Evolutionary conservation across 805 yeast species (phyloP), one percentile per base, ranked within the genome.

Genomic region (Pachysolen tannophilus): DNA sequence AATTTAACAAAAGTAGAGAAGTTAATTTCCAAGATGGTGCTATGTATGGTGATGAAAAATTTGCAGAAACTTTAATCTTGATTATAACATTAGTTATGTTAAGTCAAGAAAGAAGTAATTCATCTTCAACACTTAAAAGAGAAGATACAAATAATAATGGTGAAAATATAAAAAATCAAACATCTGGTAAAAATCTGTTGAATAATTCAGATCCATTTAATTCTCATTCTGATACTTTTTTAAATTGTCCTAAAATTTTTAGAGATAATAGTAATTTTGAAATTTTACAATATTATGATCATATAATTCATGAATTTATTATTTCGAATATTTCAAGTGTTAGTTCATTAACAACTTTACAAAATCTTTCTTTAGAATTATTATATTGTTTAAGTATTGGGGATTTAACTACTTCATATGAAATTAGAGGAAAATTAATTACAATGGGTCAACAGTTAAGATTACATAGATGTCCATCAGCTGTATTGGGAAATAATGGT

Each of bases 371-470:
- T 0, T 60, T 87, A 41, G 77, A 88, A 3, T 60, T 82, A 18
- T 72, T 81, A 39, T 83, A 82, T 49, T 78, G 83, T 50, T 58
- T 82, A 25, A 77, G 78, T 26, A 72, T 72, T 5, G 94, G 94
- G 14, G 87, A 82, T 52, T 70, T 78, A 29, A 67, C 77, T 7
- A 77, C 85, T 2, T 68, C 86, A 41, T 86, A 85, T 59, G 81
- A 79, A 35, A 64, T 82, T 28, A 67, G 95, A 40, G 88, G 90
- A 28, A 66, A 77, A 45, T 78, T 81, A 6, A 74, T 81, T 9
- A 78, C 86, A 19, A 82, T 84, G 88, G 79, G 88, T 4, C 94
- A 84, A 47, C 92, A 86, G 46, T 60, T 87, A 35, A 72, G 96
- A 46, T 62, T 87, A 30, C 94, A 86, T 52, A 67, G 94, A 45